Conservation (phyloP, 192 early-diverging fungal species). For the Jimgerdemannia lactiflua region DNA sequence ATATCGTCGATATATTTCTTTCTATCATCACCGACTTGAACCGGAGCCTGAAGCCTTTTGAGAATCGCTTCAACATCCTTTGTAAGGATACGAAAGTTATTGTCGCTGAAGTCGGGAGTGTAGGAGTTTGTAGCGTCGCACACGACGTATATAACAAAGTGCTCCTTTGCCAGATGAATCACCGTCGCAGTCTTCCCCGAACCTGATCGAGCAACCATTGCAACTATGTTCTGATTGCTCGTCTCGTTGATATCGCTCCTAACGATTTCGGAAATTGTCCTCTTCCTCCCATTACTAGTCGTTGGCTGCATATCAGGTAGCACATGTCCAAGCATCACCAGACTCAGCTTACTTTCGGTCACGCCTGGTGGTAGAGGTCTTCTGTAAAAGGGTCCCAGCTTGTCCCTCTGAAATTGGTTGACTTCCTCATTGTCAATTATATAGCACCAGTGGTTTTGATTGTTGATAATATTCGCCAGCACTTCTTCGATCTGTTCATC, state of each 20-base stretch:
- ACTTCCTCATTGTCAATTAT: neutral
- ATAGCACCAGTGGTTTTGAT: neutral
- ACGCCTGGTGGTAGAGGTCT: slow-evolving; percentile 16
- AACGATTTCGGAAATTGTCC: slow-evolving; percentile 19
- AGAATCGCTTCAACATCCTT: too few species aligned
- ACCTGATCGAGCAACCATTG: too few species aligned
- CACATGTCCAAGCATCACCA: slow-evolving; percentile 23
- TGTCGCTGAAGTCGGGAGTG: too few species aligned
- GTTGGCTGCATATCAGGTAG: slow-evolving; percentile 20
- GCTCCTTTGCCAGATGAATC: too few species aligned
- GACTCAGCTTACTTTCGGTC: slow-evolving; percentile 7
- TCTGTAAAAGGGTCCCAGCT: slow-evolving; percentile 22
- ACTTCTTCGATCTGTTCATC: neutral
- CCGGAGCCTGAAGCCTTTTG: too few species aligned
- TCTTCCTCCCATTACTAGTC: slow-evolving; percentile 1
- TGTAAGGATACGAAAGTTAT: too few species aligned
- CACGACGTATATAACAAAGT: too few species aligned
- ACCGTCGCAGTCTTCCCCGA: too few species aligned
- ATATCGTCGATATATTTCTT: neutral
- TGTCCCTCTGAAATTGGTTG: slow-evolving; percentile 10
- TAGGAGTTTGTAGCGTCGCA: too few species aligned
- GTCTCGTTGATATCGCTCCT: neutral
- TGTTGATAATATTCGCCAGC: neutral
- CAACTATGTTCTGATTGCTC: too few species aligned
- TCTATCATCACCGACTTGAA: neutral